phyloP scores from a whole-genome alignment of 2,329 filamentous ascomycete genomes.

The Sporothrix humicola region DNA sequence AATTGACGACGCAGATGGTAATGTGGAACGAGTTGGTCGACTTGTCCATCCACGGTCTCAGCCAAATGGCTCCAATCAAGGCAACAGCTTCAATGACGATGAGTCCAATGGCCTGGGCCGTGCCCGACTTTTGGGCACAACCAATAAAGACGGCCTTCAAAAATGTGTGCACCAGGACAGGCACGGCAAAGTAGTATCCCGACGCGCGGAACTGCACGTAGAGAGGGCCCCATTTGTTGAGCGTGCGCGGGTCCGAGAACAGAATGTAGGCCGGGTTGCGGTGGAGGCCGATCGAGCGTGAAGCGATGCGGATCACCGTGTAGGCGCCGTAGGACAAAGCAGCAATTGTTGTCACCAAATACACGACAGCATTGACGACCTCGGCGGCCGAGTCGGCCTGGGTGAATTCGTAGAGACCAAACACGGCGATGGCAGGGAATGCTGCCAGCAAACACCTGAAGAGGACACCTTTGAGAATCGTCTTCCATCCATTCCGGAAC shows the following conservation, averaged over 20 bases:
- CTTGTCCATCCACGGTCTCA: slow-evolving; percentile 94
- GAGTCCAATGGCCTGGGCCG: slow-evolving; percentile 75
- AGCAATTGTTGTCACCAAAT: slow-evolving; percentile 74
- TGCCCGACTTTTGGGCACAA: slow-evolving; percentile 69
- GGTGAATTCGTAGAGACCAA: slow-evolving; percentile 86
- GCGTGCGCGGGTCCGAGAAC: slow-evolving; percentile 80
- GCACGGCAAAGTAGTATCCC: slow-evolving; percentile 86
- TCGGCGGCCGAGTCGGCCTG: slow-evolving; percentile 77
- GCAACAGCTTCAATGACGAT: slow-evolving; percentile 76
- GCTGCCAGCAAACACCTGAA: slow-evolving; percentile 83
- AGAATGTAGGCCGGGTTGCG: slow-evolving; percentile 90
- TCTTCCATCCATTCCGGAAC: slow-evolving; percentile 86
- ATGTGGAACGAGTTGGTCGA: slow-evolving; percentile 92
- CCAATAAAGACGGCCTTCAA: slow-evolving; percentile 83
- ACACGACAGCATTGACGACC: slow-evolving; percentile 78
- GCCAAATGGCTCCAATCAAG: slow-evolving; percentile 72
- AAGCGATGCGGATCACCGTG: slow-evolving; percentile 82
- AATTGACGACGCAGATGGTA: slow-evolving; percentile 79
- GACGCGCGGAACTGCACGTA: slow-evolving; percentile 90
- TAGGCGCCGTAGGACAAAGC: slow-evolving; percentile 78
- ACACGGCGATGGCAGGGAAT: slow-evolving; percentile 81
- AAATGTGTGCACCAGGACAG: slow-evolving; percentile 72
- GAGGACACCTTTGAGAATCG: slow-evolving; percentile 82
- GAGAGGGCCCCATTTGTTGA: slow-evolving; percentile 92
- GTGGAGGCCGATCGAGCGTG: slow-evolving; percentile 81